A percentile compares a stretch with the other conserved stretches of the same genome.
phyloP scores from a whole-genome alignment of 441 rosid genomes.

The Dalechampia spathulata region DNA sequence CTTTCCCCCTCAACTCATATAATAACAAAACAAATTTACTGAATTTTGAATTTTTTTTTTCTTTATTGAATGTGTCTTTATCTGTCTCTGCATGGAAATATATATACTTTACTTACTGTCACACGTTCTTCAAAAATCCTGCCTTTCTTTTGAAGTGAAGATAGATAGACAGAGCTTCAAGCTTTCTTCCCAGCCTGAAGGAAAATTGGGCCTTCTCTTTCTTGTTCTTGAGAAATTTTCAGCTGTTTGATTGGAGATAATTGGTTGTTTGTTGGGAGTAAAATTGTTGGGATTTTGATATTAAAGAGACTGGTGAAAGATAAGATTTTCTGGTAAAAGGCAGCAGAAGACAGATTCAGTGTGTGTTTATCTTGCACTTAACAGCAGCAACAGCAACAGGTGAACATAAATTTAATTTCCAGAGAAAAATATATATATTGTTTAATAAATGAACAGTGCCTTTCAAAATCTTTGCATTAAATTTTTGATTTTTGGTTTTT shows the following conservation, averaged over 20 bases:
- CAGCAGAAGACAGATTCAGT: neutral
- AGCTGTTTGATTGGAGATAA: neutral
- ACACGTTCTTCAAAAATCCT: constrained; percentile 18
- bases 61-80: constrained; percentile 25
- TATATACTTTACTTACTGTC: neutral
- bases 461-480: neutral
- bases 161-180: neutral
- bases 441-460: constrained; percentile 6
- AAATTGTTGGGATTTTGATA: neutral
- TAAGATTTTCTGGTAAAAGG: neutral
- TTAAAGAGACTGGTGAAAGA: neutral
- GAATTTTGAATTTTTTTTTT: too few species aligned
- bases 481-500: neutral
- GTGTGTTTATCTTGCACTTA: constrained; percentile 1
- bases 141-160: constrained; percentile 1
- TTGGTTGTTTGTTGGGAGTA: neutral
- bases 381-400: constrained; percentile 2
- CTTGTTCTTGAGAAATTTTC: too few species aligned
- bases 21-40: too few species aligned
- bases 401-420: neutral
- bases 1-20: too few species aligned
- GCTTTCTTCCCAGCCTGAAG: neutral
- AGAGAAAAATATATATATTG: neutral
- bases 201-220: neutral
- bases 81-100: constrained; percentile 19